A percentile compares a stretch with the other conserved stretches of the same genome.
These are phyloP conservation scores for Cyclocybe aegerita DNA, from an alignment of 768 basidiomycete species.

Conservation along the genomic window DNA sequence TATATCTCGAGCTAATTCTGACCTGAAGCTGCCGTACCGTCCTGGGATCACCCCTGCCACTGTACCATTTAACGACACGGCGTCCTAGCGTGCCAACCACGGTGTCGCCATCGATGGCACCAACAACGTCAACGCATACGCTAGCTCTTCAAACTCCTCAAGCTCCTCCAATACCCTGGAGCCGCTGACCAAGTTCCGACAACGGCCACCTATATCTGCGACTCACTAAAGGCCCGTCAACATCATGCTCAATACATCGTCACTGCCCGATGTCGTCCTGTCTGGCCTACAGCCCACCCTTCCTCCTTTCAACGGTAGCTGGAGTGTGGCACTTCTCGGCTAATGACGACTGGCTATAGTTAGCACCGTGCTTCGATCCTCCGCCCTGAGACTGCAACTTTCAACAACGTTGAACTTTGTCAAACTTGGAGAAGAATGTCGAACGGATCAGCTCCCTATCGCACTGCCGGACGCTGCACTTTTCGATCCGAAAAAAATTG, in stretches of 20 bases:
- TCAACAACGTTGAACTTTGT: neutral
- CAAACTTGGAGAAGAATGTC: constrained; percentile 48
- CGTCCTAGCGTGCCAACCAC: constrained; percentile 52
- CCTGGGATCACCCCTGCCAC: constrained; percentile 46
- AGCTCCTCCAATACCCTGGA: constrained; percentile 12
- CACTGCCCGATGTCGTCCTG: constrained; percentile 43
- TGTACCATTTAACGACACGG: constrained; percentile 45
- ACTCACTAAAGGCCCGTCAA: constrained; percentile 40
- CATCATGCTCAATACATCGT: constrained; percentile 47
- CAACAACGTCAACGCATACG: constrained; percentile 44
- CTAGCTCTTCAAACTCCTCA: constrained; percentile 4
- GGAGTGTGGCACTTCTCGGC: constrained; percentile 45
- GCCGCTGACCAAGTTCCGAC: constrained; percentile 38
- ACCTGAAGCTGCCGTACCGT: constrained; percentile 54
- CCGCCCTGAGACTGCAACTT: neutral
- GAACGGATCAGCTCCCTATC: constrained; percentile 19
- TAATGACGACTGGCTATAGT: constrained; percentile 48
- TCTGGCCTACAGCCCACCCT: constrained; percentile 34
- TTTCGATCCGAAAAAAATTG: constrained; percentile 52
- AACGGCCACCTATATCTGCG: constrained; percentile 34
- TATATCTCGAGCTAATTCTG: neutral
- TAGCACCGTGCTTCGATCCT: constrained; percentile 30
- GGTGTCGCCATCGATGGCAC: constrained; percentile 49
- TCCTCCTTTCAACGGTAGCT: constrained; percentile 43
- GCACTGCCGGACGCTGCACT: constrained; percentile 44